Conservation (phyloP, 306 rosid genomes). For the Medicago lupulina region DNA sequence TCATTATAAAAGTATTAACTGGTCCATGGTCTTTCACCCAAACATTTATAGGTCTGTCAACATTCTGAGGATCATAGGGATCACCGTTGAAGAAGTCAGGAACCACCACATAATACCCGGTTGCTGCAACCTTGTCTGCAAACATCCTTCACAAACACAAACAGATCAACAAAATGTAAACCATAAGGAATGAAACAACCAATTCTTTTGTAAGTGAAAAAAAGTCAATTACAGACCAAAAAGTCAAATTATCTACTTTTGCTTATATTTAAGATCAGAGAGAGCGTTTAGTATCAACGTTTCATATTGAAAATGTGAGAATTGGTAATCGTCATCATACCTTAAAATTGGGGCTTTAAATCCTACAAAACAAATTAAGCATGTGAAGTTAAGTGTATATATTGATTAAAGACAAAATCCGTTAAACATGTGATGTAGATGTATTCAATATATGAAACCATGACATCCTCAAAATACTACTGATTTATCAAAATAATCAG, state of each 20-base stretch:
- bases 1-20: conserved; percentile 46
- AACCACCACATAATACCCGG: conserved; percentile 64
- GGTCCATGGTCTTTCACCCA: conserved; percentile 63
- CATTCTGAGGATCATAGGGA: conserved; percentile 48
- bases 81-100: conserved; percentile 72
- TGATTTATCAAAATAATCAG: no score
- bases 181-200: neutral
- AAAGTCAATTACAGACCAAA: no score
- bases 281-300: no score
- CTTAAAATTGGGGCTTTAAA: conserved; percentile 71
- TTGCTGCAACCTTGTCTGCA: conserved; percentile 71
- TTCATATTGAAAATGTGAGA: no score
- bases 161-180: conserved; percentile 10
- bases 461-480: no score
- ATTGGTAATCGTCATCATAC: conserved; percentile 39
- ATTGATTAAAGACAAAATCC: neutral
- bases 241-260: no score
- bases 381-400: no score
- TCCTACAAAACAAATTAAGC: conserved; percentile 54
- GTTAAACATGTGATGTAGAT: neutral
- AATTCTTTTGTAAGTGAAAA: no score
- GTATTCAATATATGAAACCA: no score
- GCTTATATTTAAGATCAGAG: no score
- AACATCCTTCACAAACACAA: conserved; percentile 60
- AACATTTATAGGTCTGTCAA: conserved; percentile 50